Evolutionary conservation across 176 grass and related monocot genomes (phyloP), one percentile per base, ranked within the genome.

Genomic region (Carex myosuroides): DNA sequence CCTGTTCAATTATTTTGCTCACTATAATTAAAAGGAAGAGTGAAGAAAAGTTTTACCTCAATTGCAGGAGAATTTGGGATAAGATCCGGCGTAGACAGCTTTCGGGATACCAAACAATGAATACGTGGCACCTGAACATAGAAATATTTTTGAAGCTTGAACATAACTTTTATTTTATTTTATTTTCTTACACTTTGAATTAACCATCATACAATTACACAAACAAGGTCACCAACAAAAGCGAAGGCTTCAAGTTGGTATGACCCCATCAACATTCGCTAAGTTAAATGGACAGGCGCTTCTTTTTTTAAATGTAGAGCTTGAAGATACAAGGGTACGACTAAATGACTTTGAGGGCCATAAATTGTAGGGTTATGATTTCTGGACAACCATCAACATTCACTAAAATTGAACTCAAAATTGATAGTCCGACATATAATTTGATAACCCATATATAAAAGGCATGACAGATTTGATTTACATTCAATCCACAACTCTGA

Each of bases 41-140:
- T 41, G 33, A 69, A 35, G 12, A 24, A 73, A 73, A 46, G 20
- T 26, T 54, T 22, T 87, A 99, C 96, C 96, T 99, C 91, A 70
- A 54, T 70, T 54, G 52, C 50, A 73, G 54, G 77, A 78, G 37
- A 29, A 78, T 79, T 94, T 80, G 88, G 60, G 84, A 95, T 80
- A 86, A 93, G 92, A 87, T 95, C 93, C 12, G 83, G 83, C 39
- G 75, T 82, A 56, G 86, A 85, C 84, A 99, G 88, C 60, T 95
- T 99, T 81, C 83, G 81, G 84, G 80, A 93, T 81, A 93, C 57
- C 80, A 99, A 92, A 90, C 96, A 99, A 71, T 99, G 96, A 91
- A 99, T 84, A 64, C 91, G 88, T 22, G 96, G 96, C 69, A 99
- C 96, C 96, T 99, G 64, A 21, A 85, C 22, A 82, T 58, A 71